These are phyloP conservation scores for Rhododendron mucronatum DNA, from an alignment of 148 eudicot genomes.

Conservation along the genomic window DNA sequence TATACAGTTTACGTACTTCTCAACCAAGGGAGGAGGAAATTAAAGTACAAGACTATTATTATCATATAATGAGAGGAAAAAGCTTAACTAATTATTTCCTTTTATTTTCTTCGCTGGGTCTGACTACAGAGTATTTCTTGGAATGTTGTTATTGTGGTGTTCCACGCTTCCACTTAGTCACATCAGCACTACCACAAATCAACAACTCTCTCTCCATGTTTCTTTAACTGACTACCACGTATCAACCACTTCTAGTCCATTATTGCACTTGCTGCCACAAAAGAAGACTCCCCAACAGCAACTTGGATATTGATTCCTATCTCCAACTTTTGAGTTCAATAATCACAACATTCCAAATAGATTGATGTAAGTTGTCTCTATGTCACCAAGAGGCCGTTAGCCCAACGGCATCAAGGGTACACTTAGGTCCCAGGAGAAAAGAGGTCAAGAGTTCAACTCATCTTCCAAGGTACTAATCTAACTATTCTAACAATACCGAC, in stretches of 20 bases:
- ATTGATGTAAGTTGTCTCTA: conserved; percentile 2
- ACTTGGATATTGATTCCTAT: not conserved
- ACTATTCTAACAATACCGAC: not conserved
- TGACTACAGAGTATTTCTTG: not conserved
- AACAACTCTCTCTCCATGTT: not conserved
- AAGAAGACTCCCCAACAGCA: not conserved
- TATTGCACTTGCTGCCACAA: conserved; percentile 8
- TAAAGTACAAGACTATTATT: not conserved
- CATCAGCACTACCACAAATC: not conserved
- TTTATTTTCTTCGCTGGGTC: too few relatives aligned
- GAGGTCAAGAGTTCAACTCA: not conserved
- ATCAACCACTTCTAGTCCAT: not conserved
- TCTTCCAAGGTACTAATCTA: not conserved
- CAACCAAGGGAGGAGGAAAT: not conserved
- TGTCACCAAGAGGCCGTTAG: not conserved
- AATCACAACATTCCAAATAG: conserved; percentile 8
- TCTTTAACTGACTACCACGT: not conserved
- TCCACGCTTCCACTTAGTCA: not conserved
- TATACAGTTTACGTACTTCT: not conserved
- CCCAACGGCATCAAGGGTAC: not conserved
- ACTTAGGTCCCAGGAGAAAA: not conserved
- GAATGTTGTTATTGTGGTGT: conserved; percentile 20
- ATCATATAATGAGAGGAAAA: not conserved
- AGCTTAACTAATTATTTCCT: not conserved
- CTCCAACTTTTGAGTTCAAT: conserved; percentile 17